Conservation (phyloP, 2,329 filamentous ascomycete genomes). For the Cylindrodendrum hubeiense region DNA sequence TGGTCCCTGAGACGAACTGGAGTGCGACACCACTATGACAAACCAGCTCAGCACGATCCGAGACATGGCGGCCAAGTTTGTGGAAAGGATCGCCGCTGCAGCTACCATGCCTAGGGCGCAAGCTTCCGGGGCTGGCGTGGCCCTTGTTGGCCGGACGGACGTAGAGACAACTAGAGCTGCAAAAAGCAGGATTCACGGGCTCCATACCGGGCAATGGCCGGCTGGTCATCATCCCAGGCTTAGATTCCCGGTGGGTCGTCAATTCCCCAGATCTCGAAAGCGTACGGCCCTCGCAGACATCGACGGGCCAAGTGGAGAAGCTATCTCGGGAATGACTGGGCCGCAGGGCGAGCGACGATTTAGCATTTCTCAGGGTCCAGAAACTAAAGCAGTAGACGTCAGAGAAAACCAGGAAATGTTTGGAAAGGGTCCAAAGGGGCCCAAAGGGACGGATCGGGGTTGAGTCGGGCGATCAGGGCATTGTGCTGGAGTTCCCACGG, state of each 20-base stretch:
- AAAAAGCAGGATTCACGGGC: conserved; percentile 24
- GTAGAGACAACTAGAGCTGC: not conserved
- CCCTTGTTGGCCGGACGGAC: conserved; percentile 1
- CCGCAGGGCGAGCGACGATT: not conserved
- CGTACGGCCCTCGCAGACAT: not conserved
- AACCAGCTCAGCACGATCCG: not conserved
- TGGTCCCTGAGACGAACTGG: not conserved
- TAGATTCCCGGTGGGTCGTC: not conserved
- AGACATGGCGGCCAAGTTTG: conserved; percentile 8
- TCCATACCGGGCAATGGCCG: not conserved
- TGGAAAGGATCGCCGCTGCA: conserved; percentile 20
- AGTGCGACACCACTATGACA: not conserved
- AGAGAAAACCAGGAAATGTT: not conserved
- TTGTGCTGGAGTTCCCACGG: not conserved
- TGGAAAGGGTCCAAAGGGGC: not conserved
- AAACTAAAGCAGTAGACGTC: too few species aligned
- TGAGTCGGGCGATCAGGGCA: not conserved
- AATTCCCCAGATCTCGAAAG: not conserved
- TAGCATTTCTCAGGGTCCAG: not conserved
- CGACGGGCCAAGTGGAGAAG: not conserved
- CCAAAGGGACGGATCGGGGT: not conserved
- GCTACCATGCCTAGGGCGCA: conserved; percentile 7
- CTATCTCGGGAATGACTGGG: not conserved
- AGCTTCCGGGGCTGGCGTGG: conserved; percentile 20
- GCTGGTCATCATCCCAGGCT: not conserved